Conservation (phyloP, 2,329 filamentous ascomycete species). For the Stachybotrys chlorohalonatus region DNA sequence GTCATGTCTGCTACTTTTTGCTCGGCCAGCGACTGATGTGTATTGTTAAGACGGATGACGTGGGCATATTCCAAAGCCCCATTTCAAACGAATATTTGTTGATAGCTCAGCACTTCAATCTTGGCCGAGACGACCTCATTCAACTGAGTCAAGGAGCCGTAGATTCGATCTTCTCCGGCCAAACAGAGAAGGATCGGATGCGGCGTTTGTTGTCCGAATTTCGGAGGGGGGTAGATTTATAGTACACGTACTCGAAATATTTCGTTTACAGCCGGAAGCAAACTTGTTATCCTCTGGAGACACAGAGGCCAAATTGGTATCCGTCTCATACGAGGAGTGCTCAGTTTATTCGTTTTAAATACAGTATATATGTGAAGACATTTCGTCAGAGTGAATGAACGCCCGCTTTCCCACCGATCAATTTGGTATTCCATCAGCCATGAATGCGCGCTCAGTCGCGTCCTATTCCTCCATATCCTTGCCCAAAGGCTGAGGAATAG, state of each 20-base stretch:
- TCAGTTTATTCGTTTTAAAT: too few species aligned
- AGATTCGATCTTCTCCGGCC: constrained; percentile 56
- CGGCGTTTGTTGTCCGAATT: constrained; percentile 12
- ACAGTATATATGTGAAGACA: too few species aligned
- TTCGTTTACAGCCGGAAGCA: too few species aligned
- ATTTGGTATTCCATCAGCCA: background rate
- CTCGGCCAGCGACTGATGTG: background rate
- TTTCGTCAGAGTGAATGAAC: background rate
- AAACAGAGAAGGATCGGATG: constrained; percentile 51
- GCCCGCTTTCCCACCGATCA: background rate
- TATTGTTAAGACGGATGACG: constrained; percentile 63
- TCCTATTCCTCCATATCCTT: background rate
- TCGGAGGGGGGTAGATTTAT: background rate
- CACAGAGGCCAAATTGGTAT: too few species aligned
- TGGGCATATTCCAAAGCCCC: constrained; percentile 70
- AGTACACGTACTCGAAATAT: too few species aligned
- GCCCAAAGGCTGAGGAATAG: too few species aligned
- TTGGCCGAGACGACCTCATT: constrained; percentile 38
- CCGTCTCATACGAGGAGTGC: too few species aligned
- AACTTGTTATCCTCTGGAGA: too few species aligned
- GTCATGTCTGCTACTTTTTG: constrained; percentile 15
- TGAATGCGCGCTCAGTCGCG: background rate
- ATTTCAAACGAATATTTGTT: constrained; percentile 71
- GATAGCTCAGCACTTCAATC: constrained; percentile 59
- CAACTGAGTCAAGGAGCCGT: constrained; percentile 51